These are phyloP conservation scores for Leishmania tropica DNA, from an alignment of 208 protist genomes.

Conservation along the genomic window DNA sequence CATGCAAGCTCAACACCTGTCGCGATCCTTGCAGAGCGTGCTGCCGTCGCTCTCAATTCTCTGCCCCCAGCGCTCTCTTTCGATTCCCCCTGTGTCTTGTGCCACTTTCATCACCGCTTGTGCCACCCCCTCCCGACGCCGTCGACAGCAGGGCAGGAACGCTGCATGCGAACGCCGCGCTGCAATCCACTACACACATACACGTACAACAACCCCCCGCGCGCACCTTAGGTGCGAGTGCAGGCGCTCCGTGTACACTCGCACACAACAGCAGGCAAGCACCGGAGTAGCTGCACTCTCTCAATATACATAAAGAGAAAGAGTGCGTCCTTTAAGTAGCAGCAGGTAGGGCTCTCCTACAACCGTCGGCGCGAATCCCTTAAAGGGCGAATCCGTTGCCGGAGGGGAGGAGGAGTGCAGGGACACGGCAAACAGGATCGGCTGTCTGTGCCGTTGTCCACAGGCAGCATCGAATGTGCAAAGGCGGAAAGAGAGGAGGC, in stretches of 20 bases:
- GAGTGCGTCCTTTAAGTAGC: neutral
- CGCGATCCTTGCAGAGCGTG: neutral
- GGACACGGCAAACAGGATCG: neutral
- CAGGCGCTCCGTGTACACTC: neutral
- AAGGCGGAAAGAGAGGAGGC: neutral
- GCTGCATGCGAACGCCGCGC: too few species aligned
- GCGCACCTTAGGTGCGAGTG: neutral
- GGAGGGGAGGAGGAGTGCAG: neutral
- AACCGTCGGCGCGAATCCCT: neutral
- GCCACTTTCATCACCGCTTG: neutral
- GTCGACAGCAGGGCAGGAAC: neutral
- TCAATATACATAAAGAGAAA: neutral
- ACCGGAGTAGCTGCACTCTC: neutral
- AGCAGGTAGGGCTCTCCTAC: neutral
- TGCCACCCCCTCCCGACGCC: neutral
- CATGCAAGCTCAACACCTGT: neutral
- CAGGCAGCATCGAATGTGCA: neutral
- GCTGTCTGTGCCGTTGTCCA: neutral
- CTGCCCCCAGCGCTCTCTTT: neutral
- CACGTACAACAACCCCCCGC: neutral
- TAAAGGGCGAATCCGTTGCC: neutral
- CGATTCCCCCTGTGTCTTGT: neutral
- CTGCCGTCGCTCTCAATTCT: neutral
- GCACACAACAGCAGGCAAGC: neutral
- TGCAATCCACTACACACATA: neutral